Evolutionary conservation across 352 stramenopile genomes (phyloP).

Genomic region (Blastocystis sp.): DNA sequence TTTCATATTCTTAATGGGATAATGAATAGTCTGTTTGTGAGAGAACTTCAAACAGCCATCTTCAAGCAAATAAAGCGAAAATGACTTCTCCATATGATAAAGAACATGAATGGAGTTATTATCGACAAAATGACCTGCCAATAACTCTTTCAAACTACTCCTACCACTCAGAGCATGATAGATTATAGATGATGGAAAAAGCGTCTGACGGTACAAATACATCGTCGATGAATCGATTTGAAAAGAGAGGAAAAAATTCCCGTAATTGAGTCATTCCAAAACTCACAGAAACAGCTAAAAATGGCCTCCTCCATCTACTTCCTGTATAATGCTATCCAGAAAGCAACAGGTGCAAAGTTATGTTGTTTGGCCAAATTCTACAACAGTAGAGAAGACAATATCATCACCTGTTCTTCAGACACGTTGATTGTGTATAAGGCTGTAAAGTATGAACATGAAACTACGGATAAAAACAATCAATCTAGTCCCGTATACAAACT

Average conservation of each 20-base stretch:
- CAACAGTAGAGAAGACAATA: conserved; percentile 47
- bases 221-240: not conserved
- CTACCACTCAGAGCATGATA: not conserved
- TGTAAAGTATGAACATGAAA: not conserved
- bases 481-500: not conserved
- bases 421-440: conserved; percentile 50
- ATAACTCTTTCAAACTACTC: not conserved
- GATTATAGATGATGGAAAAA: not conserved
- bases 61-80: not conserved
- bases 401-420: conserved; percentile 57
- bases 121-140: not conserved
- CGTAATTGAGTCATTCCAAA: not conserved
- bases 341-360: conserved; percentile 33
- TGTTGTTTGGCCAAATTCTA: conserved; percentile 47
- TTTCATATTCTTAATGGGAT: not conserved
- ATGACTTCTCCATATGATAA: not conserved
- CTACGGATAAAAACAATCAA: not conserved
- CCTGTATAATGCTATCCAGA: conserved; percentile 45
- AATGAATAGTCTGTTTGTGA: not conserved
- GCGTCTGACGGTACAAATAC: not conserved
- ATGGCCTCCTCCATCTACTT: conserved; percentile 42
- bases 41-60: not conserved
- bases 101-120: not conserved
- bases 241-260: not conserved
- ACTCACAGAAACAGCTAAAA: not conserved